Conservation (phyloP, 345 rosid species). For the Nasturtium officinale region DNA sequence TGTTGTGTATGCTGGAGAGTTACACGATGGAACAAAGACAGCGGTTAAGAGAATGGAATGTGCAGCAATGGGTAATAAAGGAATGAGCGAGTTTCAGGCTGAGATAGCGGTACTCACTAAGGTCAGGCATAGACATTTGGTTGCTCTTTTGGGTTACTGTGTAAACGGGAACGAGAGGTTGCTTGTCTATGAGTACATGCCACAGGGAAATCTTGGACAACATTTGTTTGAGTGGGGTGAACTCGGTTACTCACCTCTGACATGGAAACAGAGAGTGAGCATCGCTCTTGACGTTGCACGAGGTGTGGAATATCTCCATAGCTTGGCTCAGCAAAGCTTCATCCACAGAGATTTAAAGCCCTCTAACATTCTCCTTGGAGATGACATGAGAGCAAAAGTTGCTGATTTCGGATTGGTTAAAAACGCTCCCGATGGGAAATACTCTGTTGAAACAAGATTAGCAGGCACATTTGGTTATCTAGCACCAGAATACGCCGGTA, state of each 20-base stretch:
- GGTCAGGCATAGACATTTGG: constrained; percentile 89
- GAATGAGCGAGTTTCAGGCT: constrained; percentile 83
- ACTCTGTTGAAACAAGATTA: constrained; percentile 84
- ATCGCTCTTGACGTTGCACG: constrained; percentile 86
- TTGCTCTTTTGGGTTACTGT: constrained; percentile 81
- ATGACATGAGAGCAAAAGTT: constrained; percentile 95
- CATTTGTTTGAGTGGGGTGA: constrained; percentile 69
- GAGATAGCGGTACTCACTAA: constrained; percentile 84
- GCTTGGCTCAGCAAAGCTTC: constrained; percentile 85
- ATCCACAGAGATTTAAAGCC: constrained; percentile 93
- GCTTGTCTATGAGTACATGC: constrained; percentile 91
- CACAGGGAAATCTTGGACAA: constrained; percentile 78
- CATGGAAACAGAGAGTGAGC: constrained; percentile 83
- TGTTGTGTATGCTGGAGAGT: constrained; percentile 77
- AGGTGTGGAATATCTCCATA: constrained; percentile 91
- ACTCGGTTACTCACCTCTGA: constrained; percentile 53
- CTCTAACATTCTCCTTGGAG: constrained; percentile 83
- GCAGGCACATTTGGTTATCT: constrained; percentile 98
- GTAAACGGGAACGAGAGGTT: constrained; percentile 77
- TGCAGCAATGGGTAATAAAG: constrained; percentile 59
- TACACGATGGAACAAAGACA: constrained; percentile 83
- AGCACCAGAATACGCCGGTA: constrained; percentile 97
- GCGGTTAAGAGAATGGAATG: constrained; percentile 91
- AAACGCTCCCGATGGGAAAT: constrained; percentile 82
- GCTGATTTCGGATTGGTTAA: constrained; percentile 94